Conservation (phyloP, 2,329 filamentous ascomycete genomes). For the Pseudogymnoascus sp. region DNA sequence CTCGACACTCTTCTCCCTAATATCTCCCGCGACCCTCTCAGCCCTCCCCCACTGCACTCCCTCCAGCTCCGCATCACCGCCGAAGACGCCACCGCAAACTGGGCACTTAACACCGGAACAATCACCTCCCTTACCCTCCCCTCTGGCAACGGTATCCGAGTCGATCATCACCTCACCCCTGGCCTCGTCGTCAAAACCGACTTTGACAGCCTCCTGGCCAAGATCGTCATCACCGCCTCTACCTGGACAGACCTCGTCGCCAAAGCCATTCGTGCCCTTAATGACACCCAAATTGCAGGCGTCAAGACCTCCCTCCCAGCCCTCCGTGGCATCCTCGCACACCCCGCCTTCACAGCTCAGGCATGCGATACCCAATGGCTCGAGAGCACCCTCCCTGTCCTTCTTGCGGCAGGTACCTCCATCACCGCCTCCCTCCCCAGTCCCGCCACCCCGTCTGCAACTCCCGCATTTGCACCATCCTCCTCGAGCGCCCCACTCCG, state of each 20-base stretch:
- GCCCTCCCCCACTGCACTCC: conserved; percentile 28
- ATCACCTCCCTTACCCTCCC: conserved; percentile 46
- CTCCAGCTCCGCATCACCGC: conserved; percentile 38
- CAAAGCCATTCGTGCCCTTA: conserved; percentile 46
- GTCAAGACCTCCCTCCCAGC: conserved; percentile 50
- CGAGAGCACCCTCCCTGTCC: conserved; percentile 35
- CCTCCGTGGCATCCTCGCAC: conserved; percentile 43
- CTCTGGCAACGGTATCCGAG: conserved; percentile 43
- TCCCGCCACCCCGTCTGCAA: conserved; percentile 18
- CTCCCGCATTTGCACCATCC: conserved; percentile 12
- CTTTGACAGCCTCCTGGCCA: conserved; percentile 40
- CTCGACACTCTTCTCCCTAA: conserved; percentile 27
- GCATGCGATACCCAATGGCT: conserved; percentile 50
- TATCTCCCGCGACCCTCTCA: conserved; percentile 26
- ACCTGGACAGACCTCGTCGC: conserved; percentile 41
- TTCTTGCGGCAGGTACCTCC: conserved; percentile 27
- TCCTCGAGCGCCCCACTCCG: conserved; percentile 39
- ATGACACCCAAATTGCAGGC: conserved; percentile 46
- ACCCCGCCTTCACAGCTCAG: conserved; percentile 40
- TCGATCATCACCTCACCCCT: conserved; percentile 34
- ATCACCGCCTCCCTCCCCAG: conserved; percentile 28
- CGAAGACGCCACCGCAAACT: conserved; percentile 35
- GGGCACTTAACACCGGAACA: conserved; percentile 51
- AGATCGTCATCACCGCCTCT: conserved; percentile 37
- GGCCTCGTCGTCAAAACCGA: conserved; percentile 35